A percentile compares a stretch with the other conserved stretches of the same genome.
phyloP scores from a whole-genome alignment of 441 rosid species.

The Theobroma grandiflorum region DNA sequence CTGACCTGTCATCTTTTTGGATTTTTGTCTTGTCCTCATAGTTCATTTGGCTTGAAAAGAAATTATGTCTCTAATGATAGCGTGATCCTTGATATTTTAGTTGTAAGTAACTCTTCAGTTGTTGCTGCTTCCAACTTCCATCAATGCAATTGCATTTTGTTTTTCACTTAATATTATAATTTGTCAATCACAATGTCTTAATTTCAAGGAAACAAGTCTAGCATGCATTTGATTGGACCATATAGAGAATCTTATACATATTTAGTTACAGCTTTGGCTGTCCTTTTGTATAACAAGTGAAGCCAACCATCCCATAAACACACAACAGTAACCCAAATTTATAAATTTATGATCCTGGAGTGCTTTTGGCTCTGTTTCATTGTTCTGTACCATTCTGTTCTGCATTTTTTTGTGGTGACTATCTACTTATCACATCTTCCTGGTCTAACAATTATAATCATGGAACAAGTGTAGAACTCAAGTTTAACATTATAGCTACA shows the following conservation, averaged over 20 bases:
- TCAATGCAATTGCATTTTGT: not conserved
- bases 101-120: not conserved
- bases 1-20: not conserved
- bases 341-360: not conserved
- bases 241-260: not conserved
- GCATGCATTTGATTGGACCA: not conserved
- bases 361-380: not conserved
- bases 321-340: not conserved
- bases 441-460: not conserved
- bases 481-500: not conserved
- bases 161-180: not conserved
- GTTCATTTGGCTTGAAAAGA: not conserved
- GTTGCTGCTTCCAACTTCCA: not conserved
- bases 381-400: not conserved
- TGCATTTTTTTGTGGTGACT: not conserved
- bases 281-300: not conserved
- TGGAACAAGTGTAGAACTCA: not conserved
- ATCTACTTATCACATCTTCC: not conserved
- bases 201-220: not conserved
- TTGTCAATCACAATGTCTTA: not conserved
- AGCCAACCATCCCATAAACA: not conserved
- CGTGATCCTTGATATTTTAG: not conserved
- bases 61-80: not conserved
- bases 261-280: not conserved
- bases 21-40: not conserved